A percentile compares a stretch with the other conserved stretches of the same genome.
phyloP scores from a whole-genome alignment of 1,284 basidiomycete species.

The Schizophyllum commune region DNA sequence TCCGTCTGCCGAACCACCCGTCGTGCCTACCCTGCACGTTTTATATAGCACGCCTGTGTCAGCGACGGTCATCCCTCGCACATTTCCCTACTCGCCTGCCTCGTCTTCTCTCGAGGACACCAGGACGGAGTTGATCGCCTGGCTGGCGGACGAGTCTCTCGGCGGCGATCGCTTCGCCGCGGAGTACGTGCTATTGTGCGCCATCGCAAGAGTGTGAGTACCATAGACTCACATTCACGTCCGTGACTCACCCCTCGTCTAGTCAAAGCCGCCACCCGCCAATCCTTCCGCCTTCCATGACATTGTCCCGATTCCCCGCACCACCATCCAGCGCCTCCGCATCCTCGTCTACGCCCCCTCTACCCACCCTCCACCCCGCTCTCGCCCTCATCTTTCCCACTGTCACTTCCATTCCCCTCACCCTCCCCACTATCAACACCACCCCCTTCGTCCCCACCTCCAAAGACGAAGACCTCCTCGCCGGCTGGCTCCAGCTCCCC shows the following conservation, averaged over 20 bases:
- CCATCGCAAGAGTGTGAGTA: constrained; percentile 67
- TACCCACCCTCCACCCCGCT: constrained; percentile 42
- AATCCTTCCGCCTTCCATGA: constrained; percentile 62
- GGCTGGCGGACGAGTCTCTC: constrained; percentile 64
- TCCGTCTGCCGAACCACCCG: constrained; percentile 13
- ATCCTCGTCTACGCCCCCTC: constrained; percentile 13
- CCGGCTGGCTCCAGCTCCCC: constrained; percentile 71
- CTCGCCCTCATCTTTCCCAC: constrained; percentile 51
- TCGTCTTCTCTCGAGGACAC: constrained; percentile 15
- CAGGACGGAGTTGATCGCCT: constrained; percentile 51
- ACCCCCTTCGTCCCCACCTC: constrained; percentile 58
- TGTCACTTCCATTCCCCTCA: constrained; percentile 41
- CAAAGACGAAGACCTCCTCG: constrained; percentile 65
- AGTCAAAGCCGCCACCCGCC: constrained; percentile 66
- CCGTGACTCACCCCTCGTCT: too few species aligned
- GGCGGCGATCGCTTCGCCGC: constrained; percentile 65
- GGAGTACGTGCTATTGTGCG: constrained; percentile 67
- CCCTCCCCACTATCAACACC: constrained; percentile 56
- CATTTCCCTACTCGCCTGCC: constrained; percentile 23
- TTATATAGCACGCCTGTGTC: constrained; percentile 43
- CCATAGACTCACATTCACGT: too few species aligned
- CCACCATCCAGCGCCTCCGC: constrained; percentile 16
- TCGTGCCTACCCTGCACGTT: constrained; percentile 63
- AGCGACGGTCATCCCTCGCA: constrained; percentile 28
- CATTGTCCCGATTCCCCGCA: constrained; percentile 53